Conservation (phyloP, 805 yeast genomes). For the Lipomyces chichibuensis region DNA sequence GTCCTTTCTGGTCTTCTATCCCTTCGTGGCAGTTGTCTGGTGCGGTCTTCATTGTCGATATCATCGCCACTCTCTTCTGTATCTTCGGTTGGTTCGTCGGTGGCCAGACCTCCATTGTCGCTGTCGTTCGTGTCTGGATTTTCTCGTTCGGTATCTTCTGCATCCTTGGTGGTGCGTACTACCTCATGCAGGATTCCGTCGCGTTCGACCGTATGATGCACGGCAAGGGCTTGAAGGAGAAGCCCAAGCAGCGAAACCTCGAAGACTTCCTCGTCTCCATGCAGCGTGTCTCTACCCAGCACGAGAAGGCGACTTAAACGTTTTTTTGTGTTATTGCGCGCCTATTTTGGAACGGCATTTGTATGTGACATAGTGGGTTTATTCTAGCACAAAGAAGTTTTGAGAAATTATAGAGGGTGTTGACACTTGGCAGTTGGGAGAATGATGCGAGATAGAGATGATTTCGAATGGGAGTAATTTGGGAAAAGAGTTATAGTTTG, state of each 20-base stretch:
- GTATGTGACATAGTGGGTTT: background rate
- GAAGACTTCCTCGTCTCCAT: conserved; percentile 65
- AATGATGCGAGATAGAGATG: background rate
- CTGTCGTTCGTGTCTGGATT: conserved; percentile 92
- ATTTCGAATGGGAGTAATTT: conserved; percentile 1
- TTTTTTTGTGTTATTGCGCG: background rate
- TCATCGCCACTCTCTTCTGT: conserved; percentile 89
- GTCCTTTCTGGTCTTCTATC: conserved; percentile 96
- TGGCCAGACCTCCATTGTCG: conserved; percentile 94
- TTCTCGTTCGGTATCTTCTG: conserved; percentile 98
- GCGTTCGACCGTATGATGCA: conserved; percentile 60
- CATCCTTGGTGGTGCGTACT: conserved; percentile 94
- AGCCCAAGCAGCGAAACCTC: conserved; percentile 53
- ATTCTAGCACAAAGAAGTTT: background rate
- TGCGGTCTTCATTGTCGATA: conserved; percentile 87
- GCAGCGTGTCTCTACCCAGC: conserved; percentile 70
- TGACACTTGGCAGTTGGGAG: background rate
- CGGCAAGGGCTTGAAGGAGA: conserved; percentile 52
- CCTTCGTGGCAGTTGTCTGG: conserved; percentile 98
- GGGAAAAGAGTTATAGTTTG: conserved; percentile 1
- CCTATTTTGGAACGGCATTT: background rate
- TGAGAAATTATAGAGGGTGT: background rate
- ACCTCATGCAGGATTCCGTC: conserved; percentile 70
- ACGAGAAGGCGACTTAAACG: conserved; percentile 33
- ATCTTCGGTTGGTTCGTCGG: conserved; percentile 98